Evolutionary conservation across 1,139 yeast species (phyloP), one percentile per base, ranked within the genome.

Genomic region (Debaryomycetaceae sp.): DNA sequence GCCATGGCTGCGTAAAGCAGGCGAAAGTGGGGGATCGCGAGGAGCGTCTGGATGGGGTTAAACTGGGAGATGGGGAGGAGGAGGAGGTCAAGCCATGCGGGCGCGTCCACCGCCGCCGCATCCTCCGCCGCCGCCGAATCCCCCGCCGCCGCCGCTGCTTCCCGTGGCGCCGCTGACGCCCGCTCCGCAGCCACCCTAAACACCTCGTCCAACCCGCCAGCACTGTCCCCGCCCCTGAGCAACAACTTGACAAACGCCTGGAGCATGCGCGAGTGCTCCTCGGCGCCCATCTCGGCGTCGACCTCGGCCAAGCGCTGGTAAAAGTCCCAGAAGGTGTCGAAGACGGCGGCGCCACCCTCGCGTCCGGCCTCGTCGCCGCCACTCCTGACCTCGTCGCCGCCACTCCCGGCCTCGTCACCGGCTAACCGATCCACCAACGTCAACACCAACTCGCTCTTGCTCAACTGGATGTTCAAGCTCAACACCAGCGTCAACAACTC

Each of bases 351-450:
- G 10, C 25, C 38, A 10, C 37, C 34, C 35, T 18, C 37, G 8
- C 35, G 36, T 9, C 31, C 30, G 14, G 36, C 33, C 4, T 35
- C 41, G n/a, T 34, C 34, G n/a, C 29, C 32, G 8, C 39, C 32
- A 18, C 20, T 34, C 28, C 37, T 33, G 26, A 25, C 31, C 18
- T 22, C 30, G 14, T 35, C 34, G 4, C 28, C 20, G 17, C 32
- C 17, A 11, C 20, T 25, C 10, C 14, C 17, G 18, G 31, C 32
- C 22, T 34, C 29, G 18, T 35, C 33, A 27, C 39, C 43, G 16
- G 13, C 22, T 19, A 91, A 67, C 36, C 96, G 71, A 29, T 83
- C 83, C 35, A 89, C 76, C 46, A 91, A 64, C 1, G 89, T 73
- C 16, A 75, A 58, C 15, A 88, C 68, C 29, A 89, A 71, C 40